Base-by-base conservation (phyloP, 352 stramenopile genomes). In the Pythium scleroteichum region DNA sequence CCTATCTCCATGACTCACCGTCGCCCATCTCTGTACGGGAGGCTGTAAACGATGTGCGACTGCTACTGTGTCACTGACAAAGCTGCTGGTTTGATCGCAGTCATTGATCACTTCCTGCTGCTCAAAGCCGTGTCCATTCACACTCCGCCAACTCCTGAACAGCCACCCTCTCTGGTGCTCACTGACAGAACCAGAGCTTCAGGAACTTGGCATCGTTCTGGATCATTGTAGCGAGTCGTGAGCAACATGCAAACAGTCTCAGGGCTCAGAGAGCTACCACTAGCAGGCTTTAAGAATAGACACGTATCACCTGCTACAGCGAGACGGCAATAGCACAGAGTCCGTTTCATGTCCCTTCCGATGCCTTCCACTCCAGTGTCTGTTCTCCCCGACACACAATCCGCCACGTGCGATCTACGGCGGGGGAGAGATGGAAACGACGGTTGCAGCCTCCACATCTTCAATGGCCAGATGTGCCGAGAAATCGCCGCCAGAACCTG, bases 61-160 rank as follows among this genome's bases (percentile, higher is more conserved):
- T n/a, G n/a, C n/a, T n/a, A n/a, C n/a, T n/a, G n/a, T n/a, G n/a
- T n/a, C 29, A 35, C 29, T 35, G 29, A 35, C 5, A 35, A 35
- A 35, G 29, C 10, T 5, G 5, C 5, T 10, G 29, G 5, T 5
- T 35, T 35, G 29, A 5, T 10, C 29, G 29, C 10, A 35, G 29
- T 35, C 29, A 35, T 35, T 35, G 29, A 35, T 35, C 29, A 35
- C 29, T 35, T 35, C 29, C 29, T 35, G 29, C 22, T 39, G 22
- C 0, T n/a, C 29, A 14, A 20, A 41, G 19, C 24, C 26, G 9
- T 45, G 45, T 16, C 20, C 32, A 7, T 22, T 62, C 33, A 49
- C 56, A 12, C 32, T 63, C 16, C 51, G 64, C 3, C 39, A 35
- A 8, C 26, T 66, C 3, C 46, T 71, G 12, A 53, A 62, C 16